A percentile compares a stretch with the other conserved stretches of the same genome.
Evolutionary conservation across 208 protist species (phyloP).

Genomic region (Novymonas esmeraldas): DNA sequence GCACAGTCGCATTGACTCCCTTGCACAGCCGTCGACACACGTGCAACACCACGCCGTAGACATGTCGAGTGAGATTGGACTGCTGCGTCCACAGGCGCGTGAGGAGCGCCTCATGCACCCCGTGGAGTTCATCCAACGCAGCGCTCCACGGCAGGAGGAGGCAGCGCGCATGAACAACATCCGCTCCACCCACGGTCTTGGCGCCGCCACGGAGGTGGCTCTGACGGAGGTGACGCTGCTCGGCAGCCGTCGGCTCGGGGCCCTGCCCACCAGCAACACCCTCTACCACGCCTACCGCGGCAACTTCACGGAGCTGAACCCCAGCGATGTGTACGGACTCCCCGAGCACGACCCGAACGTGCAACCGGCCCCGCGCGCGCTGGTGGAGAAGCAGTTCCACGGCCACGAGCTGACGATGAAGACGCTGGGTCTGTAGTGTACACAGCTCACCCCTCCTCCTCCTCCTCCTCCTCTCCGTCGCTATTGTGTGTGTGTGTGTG

Average conservation of each 20-base stretch:
- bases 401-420: slow-evolving; percentile 88
- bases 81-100: slow-evolving; percentile 42
- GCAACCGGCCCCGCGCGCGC: slow-evolving; percentile 78
- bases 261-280: slow-evolving; percentile 69
- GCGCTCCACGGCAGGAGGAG: slow-evolving; percentile 66
- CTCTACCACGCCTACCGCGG: slow-evolving; percentile 88
- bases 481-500: too few species aligned
- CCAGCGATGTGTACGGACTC: slow-evolving; percentile 75
- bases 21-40: too few species aligned
- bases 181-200: slow-evolving; percentile 77
- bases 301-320: slow-evolving; percentile 65
- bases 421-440: slow-evolving; percentile 71
- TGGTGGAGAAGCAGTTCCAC: slow-evolving; percentile 80
- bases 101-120: slow-evolving; percentile 84
- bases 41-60: not conserved
- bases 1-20: too few species aligned
- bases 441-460: too few species aligned
- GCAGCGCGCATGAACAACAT: slow-evolving; percentile 84
- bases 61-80: slow-evolving; percentile 53
- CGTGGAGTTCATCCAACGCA: slow-evolving; percentile 86
- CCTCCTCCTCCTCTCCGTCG: not conserved
- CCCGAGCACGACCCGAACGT: slow-evolving; percentile 86
- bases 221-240: slow-evolving; percentile 81
- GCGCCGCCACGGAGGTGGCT: slow-evolving; percentile 69
- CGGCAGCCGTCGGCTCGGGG: slow-evolving; percentile 66